Evolutionary conservation across 1,139 yeast genomes (phyloP), one percentile per base, ranked within the genome.

Genomic region (Yamadazyma mexicana): DNA sequence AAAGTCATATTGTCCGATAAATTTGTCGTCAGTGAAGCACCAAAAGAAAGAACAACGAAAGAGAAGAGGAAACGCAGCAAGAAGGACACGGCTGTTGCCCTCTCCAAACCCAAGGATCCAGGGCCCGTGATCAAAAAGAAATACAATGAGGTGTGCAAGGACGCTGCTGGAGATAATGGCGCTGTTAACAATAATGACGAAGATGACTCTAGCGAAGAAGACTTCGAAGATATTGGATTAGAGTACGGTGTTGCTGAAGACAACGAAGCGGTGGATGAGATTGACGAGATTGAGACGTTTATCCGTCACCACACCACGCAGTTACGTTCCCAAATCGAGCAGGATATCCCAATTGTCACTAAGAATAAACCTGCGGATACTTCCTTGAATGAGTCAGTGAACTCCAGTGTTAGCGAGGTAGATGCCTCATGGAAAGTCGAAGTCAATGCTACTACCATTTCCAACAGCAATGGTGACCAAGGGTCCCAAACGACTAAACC

Each of bases 251-350:
- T 29, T 11, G 37, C 18, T 7, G 28, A 22, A 4, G 37, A 34
- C 8, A 28, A 16, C 16, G 22, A 27, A 3, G 32, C 8, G n/a
- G 15, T 15, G 8, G 26, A 18, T 27, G 48, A 62, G 0, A 47
- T 62, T 15, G 61, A 60, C 33, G 70, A 65, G 29, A 62, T 66
- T 26, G 66, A 64, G 44, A 54, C 61, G 5, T 55, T 56, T 17
- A 66, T 66, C 30, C 47, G 56, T 9, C 53, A 46, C 30, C 71
- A 66, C 40, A 54, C 65, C 8, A 55, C 49, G 31, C 51, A 54
- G 29, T 47, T 61, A 16, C 43, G 43, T 24, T 34, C 43, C 16
- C 46, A 45, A 32, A 45, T 46, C 34, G 39, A 35, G 26, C 38
- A 40, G 9, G 36, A 16, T 16, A 16, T 23, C 5, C 31, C 38